Conservation (phyloP, 257 asterid species). For the Primulina eburnea region DNA sequence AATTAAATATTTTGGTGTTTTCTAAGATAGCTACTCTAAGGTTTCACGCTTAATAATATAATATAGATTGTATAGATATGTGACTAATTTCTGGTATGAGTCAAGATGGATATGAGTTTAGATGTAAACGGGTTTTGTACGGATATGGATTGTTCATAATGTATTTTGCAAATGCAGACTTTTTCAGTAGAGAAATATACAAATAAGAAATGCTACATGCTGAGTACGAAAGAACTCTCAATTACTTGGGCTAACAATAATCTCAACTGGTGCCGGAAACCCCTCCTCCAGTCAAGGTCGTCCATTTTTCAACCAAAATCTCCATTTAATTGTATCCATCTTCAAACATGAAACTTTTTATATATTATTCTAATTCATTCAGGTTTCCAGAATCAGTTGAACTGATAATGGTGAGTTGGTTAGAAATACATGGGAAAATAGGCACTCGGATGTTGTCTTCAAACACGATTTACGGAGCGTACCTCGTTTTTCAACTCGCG, state of each 20-base stretch:
- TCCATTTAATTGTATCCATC: not conserved
- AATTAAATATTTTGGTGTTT: too few species aligned
- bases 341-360: not conserved
- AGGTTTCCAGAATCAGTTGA: slow-evolving; percentile 38
- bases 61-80: too few species aligned
- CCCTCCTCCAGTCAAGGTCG: slow-evolving; percentile 41
- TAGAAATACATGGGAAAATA: slow-evolving; percentile 51
- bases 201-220: slow-evolving; percentile 55
- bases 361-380: not conserved
- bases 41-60: too few species aligned
- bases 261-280: slow-evolving; percentile 75
- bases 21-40: too few species aligned
- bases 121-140: too few species aligned
- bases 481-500: slow-evolving; percentile 46
- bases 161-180: slow-evolving; percentile 35
- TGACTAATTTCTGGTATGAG: too few species aligned
- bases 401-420: slow-evolving; percentile 45
- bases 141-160: too few species aligned
- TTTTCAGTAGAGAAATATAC: slow-evolving; percentile 49
- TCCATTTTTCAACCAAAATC: not conserved
- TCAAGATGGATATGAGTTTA: too few species aligned
- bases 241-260: slow-evolving; percentile 57
- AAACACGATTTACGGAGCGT: slow-evolving; percentile 56
- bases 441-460: slow-evolving; percentile 45
- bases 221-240: slow-evolving; percentile 69